A percentile compares a stretch with the other conserved stretches of the same genome.
Conservation (phyloP, 352 stramenopile genomes). For the Globisporangium sylvaticum region DNA sequence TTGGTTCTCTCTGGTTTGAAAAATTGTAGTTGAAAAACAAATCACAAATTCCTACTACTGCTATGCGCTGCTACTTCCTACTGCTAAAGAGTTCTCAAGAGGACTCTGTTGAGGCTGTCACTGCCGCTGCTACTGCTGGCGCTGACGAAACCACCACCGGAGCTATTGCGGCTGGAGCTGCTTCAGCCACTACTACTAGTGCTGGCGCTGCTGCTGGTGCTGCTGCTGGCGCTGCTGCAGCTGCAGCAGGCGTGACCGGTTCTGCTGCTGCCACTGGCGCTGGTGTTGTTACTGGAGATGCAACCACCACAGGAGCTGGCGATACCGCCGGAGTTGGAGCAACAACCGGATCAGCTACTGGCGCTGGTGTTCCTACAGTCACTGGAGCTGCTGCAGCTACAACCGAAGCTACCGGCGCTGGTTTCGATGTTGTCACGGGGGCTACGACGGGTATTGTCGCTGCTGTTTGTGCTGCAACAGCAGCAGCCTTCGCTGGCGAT, state of each 20-base stretch:
- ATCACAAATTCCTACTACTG: neutral
- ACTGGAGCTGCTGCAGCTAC: neutral
- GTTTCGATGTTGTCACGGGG: neutral
- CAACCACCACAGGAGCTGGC: neutral
- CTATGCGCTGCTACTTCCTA: neutral
- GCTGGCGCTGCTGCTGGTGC: neutral
- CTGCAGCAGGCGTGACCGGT: neutral
- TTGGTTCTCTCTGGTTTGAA: neutral
- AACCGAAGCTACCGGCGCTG: neutral
- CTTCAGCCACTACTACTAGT: neutral
- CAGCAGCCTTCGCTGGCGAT: constrained; percentile 9
- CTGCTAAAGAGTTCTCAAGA: neutral
- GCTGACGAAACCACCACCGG: neutral
- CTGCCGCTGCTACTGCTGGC: neutral
- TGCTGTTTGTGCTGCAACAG: neutral
- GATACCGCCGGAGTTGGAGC: neutral
- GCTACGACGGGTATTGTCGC: neutral
- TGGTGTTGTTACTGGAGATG: neutral
- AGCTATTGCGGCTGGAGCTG: neutral
- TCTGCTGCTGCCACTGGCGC: neutral
- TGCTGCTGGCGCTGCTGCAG: neutral
- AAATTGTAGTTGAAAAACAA: neutral
- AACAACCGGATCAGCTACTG: neutral
- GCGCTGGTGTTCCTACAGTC: neutral
- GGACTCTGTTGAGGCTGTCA: neutral